phyloP scores from a whole-genome alignment of 148 eudicot genomes.

The Talinum fruticosum region DNA sequence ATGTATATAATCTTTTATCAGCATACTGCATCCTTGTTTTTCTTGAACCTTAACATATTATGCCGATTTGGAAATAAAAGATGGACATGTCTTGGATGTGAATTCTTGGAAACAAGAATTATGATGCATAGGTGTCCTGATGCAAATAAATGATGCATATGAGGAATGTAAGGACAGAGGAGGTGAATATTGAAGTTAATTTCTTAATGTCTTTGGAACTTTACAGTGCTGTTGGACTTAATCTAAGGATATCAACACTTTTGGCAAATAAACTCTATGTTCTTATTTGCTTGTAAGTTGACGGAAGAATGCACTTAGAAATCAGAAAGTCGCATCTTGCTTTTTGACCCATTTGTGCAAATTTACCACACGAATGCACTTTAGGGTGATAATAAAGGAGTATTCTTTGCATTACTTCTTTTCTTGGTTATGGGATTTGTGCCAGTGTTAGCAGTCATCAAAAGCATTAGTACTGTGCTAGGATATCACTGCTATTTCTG shows the following conservation, averaged over 20 bases:
- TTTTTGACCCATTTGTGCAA: slow-evolving; percentile 5
- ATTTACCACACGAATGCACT: slow-evolving; percentile 2
- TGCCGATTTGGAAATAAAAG: background rate
- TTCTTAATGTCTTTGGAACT: background rate
- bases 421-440: background rate
- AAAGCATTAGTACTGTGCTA: slow-evolving; percentile 7
- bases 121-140: background rate
- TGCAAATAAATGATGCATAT: too few species aligned
- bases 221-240: background rate
- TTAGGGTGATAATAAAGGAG: background rate
- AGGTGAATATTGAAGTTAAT: background rate
- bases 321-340: background rate
- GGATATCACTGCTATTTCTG: background rate
- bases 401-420: background rate
- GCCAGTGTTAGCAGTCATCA: background rate
- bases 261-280: background rate
- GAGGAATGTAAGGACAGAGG: background rate
- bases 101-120: background rate
- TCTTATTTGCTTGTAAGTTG: background rate
- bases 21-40: slow-evolving; percentile 2
- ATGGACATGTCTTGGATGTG: background rate
- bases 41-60: background rate
- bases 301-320: background rate
- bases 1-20: slow-evolving; percentile 1
- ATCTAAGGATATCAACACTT: background rate